These are phyloP conservation scores for Chenopodium quinoa DNA, from an alignment of 148 eudicot genomes.

Conservation along the genomic window DNA sequence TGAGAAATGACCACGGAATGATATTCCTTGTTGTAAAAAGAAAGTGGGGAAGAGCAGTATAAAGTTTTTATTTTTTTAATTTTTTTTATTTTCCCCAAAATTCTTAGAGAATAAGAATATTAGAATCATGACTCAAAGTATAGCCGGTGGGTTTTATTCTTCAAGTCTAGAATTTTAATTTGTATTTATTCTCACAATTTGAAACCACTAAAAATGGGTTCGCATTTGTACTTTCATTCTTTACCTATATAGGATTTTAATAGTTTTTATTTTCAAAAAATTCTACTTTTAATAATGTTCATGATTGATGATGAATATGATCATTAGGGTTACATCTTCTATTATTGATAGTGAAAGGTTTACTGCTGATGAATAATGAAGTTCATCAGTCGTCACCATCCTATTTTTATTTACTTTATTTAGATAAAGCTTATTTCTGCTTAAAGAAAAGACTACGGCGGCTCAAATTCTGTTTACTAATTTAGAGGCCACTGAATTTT, in stretches of 20 bases:
- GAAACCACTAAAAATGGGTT: conserved; percentile 77
- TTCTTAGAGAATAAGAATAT: conserved; percentile 34
- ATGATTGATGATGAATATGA: background rate
- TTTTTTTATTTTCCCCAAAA: conserved; percentile 15
- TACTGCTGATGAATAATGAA: background rate
- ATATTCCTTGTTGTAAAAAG: conserved; percentile 46
- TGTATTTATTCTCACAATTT: conserved; percentile 43
- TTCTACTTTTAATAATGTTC: background rate
- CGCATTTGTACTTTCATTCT: conserved; percentile 42
- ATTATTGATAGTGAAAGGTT: background rate
- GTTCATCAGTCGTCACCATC: conserved; percentile 9
- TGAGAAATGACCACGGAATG: conserved; percentile 78
- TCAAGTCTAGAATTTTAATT: conserved; percentile 40
- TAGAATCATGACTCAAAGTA: conserved; percentile 56
- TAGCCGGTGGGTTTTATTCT: conserved; percentile 48
- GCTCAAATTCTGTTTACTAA: too few species aligned
- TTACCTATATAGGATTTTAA: conserved; percentile 24
- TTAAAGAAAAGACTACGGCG: background rate
- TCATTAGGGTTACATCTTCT: background rate
- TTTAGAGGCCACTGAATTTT: too few species aligned
- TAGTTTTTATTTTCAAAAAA: conserved; percentile 17
- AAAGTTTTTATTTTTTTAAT: background rate
- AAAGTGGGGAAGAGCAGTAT: conserved; percentile 24
- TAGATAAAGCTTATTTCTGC: background rate
- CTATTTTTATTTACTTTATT: background rate